phyloP scores from a whole-genome alignment of 257 asterid genomes.

The Salvia hispanica region DNA sequence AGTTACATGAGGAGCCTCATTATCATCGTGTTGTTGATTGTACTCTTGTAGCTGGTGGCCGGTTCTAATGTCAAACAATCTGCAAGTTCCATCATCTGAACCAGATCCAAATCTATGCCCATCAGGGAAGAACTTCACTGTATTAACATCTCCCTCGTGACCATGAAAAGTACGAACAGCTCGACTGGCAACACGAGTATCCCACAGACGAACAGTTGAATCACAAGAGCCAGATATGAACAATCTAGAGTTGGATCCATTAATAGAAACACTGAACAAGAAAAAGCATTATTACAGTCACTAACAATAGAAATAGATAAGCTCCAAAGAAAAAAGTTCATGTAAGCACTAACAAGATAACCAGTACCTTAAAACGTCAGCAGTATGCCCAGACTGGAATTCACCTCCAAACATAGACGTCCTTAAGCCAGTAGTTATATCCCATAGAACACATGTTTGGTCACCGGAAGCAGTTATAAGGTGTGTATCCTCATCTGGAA shows the following conservation, averaged over 20 bases:
- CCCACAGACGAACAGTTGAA: conserved; percentile 94
- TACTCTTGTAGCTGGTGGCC: conserved; percentile 98
- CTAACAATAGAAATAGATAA: conserved; percentile 1
- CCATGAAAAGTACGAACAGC: conserved; percentile 93
- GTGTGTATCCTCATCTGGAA: conserved; percentile 90
- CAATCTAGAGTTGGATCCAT: conserved; percentile 73
- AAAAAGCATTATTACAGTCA: conserved; percentile 19
- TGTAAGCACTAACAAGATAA: conserved; percentile 21
- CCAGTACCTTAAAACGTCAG: conserved; percentile 79
- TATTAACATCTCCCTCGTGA: conserved; percentile 87
- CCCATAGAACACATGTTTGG: conserved; percentile 95
- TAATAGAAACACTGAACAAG: conserved; percentile 76
- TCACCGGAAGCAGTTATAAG: conserved; percentile 94
- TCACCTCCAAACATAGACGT: conserved; percentile 96
- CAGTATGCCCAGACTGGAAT: conserved; percentile 95
- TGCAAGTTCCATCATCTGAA: conserved; percentile 92
- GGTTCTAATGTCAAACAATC: conserved; percentile 89
- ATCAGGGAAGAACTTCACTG: conserved; percentile 93
- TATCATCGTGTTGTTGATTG: conserved; percentile 66
- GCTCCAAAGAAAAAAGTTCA: neutral
- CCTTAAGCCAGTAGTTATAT: conserved; percentile 90
- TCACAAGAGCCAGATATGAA: conserved; percentile 98
- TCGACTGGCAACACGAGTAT: conserved; percentile 97
- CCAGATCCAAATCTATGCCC: conserved; percentile 96
- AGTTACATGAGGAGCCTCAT: conserved; percentile 68